Evolutionary conservation across 2,329 filamentous ascomycete species (phyloP).

Genomic region (Pseudopyrenochaeta lycopersici): DNA sequence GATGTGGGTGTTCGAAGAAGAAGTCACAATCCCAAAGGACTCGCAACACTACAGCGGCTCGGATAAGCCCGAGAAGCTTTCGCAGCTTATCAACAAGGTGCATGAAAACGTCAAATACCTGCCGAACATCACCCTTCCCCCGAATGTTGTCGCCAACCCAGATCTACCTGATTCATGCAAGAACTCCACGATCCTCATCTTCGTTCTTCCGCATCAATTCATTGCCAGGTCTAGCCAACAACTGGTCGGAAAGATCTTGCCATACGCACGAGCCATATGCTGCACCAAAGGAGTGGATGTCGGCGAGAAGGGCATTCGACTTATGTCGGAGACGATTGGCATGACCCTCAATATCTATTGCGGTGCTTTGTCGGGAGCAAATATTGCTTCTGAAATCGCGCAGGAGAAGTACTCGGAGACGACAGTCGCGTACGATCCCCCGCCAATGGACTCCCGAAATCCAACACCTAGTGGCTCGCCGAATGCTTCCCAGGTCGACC

Average conservation of each 20-base stretch:
- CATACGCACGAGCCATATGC: slow-evolving; percentile 91
- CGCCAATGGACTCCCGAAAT: slow-evolving; percentile 82
- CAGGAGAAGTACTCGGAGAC: slow-evolving; percentile 97
- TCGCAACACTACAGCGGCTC: slow-evolving; percentile 77
- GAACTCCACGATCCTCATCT: slow-evolving; percentile 87
- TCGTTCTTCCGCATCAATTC: slow-evolving; percentile 97
- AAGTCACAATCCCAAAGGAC: slow-evolving; percentile 75
- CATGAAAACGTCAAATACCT: slow-evolving; percentile 99
- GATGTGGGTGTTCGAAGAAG: slow-evolving; percentile 99
- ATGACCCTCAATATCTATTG: slow-evolving; percentile 94
- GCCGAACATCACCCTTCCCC: slow-evolving; percentile 82
- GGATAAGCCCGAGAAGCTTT: slow-evolving; percentile 82
- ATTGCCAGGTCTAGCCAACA: slow-evolving; percentile 86
- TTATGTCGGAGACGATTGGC: slow-evolving; percentile 96
- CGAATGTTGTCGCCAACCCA: slow-evolving; percentile 85
- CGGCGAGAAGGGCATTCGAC: slow-evolving; percentile 80
- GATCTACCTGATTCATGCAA: slow-evolving; percentile 81
- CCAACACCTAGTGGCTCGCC: slow-evolving; percentile 67
- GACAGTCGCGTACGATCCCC: slow-evolving; percentile 94
- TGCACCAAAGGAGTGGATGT: slow-evolving; percentile 99
- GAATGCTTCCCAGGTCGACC: slow-evolving; percentile 58
- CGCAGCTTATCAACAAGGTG: slow-evolving; percentile 84
- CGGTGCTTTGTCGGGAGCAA: slow-evolving; percentile 92
- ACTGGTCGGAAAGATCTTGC: slow-evolving; percentile 86
- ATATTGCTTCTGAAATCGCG: slow-evolving; percentile 95